phyloP scores from a whole-genome alignment of 169 alveolate genomes.

The Eimeria sp. region DNA sequence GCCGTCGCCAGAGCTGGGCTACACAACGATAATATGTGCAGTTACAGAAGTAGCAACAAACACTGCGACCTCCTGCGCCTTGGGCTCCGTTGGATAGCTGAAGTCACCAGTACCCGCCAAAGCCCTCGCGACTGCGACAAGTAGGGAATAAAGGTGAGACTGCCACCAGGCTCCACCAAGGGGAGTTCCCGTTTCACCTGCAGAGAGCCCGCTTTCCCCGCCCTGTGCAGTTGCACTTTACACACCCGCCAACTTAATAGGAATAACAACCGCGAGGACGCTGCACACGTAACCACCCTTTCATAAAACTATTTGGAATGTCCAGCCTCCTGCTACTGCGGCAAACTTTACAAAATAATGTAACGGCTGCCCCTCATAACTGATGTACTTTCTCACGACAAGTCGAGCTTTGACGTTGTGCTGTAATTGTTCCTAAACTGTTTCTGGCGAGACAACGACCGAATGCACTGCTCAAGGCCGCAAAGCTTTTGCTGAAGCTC shows the following conservation, averaged over 20 bases:
- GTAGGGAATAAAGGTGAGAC: neutral
- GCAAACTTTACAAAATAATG: neutral
- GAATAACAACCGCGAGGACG: neutral
- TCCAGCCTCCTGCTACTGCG: neutral
- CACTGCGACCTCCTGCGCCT: neutral
- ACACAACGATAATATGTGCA: neutral
- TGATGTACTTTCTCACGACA: conserved; percentile 14
- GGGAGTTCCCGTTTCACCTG: neutral
- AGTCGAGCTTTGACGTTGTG: conserved; percentile 49
- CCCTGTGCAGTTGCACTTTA: neutral
- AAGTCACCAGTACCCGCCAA: conserved; percentile 1
- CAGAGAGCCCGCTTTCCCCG: conserved; percentile 25
- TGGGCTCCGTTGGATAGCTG: conserved; percentile 6
- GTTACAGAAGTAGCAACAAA: neutral
- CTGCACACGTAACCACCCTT: neutral
- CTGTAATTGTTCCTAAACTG: conserved; percentile 35
- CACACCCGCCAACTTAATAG: neutral
- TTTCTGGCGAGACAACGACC: conserved; percentile 39
- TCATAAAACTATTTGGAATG: conserved; percentile 14
- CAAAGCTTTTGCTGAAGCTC: conserved; percentile 71
- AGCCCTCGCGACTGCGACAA: conserved; percentile 27
- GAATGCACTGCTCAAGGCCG: conserved; percentile 50
- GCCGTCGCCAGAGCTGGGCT: neutral
- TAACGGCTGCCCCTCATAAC: neutral
- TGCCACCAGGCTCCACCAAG: neutral